Base-by-base conservation (phyloP, 2,329 filamentous ascomycete genomes). In the Pseudopithomyces maydicus region DNA sequence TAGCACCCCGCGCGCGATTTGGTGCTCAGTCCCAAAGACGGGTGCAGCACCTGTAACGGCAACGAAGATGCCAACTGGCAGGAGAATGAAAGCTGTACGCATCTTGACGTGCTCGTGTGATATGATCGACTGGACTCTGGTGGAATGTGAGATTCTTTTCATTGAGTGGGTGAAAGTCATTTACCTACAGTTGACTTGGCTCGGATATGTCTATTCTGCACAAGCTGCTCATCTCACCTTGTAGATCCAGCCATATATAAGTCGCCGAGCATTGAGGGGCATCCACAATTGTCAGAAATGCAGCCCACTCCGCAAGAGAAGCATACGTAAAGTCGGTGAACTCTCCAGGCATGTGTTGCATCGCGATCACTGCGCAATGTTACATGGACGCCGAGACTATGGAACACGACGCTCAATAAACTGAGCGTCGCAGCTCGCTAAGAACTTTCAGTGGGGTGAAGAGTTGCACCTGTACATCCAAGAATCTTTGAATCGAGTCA, bases 1-100 rank as follows among this genome's bases (percentile, higher is more conserved):
- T 11, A 45, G 47, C 19, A 42, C 29, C 19, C 36, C 17, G 14
- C 53, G 53, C n/a, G 42, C 33, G 29, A 55, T 29, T 14, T 32
- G 38, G 39, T 33, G 19, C 23, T 19, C 39, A 15, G 15, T 50
- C 32, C 29, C 62, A 11, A 19, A 41, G 22, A 68, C 58, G 1
- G 69, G 69, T 3, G 61, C 60, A 36, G 59, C 53, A n/a, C 52
- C 15, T 23, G 50, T 26, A 38, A 45, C 36, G 26, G 46, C 51
- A 23, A 46, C 38, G 19, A 64, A 23, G 36, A 55, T 57, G 36
- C 61, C 35, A 7, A 61, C 33, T 17, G 54, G n/a, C 8, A 55
- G 48, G 17, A 57, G 19, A 19, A 38, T 23, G 22, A 51, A 55
- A 38, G 19, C 14, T 14, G 22, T 39, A 11, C 47, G 47, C 47